Base-by-base conservation (phyloP, 371 early-diverging fungal species). In the Syncephalastrum contaminatum region DNA sequence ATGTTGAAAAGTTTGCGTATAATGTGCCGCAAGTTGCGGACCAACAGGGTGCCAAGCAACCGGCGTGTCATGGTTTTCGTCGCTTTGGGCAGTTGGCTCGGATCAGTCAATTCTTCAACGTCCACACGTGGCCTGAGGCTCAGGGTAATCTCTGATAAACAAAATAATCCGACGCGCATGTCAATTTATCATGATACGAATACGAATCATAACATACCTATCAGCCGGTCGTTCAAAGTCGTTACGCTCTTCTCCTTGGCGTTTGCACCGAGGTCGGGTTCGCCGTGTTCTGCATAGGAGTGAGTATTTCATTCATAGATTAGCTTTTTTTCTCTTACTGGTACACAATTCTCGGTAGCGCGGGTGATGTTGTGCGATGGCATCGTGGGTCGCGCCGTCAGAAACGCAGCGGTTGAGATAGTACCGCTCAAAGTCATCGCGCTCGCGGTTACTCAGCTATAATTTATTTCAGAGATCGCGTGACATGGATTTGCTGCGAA, bases 391-490 rank as follows among this genome's bases (percentile, higher is more conserved):
- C 30, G 61, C 46, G 1, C 71, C 80, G 47, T 73, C 70, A 7
- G 69, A 63, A 6, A 72, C 56, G 54, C 80, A 72, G 2, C 71
- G 63, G n/a, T 64, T 72, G 27, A 92, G 58, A 57, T 90, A 94
- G 56, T 85, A 91, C 18, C 89, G 70, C 63, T 94, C 94, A 50
- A 88, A 81, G 62, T 92, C 89, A 0, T 59, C 54, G 7, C 91
- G 72, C 45, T 85, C 84, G 16, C 70, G 68, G 2, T 61, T 51
- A 5, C 81, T 61, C 14, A 92, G 64, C 63, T 73, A 45, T 6
- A 1, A 30, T 30, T 8, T 30, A 30, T 30, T 0, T 8, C 10
- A 30, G 12, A 10, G 12, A 10, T 30, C 36, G 36, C 36, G 36
- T 30, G 36, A 30, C 36, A 8, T 30, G 5, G 42, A 30, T 30